phyloP scores from a whole-genome alignment of 192 early-diverging fungal genomes.

The Backusella morwellensis region DNA sequence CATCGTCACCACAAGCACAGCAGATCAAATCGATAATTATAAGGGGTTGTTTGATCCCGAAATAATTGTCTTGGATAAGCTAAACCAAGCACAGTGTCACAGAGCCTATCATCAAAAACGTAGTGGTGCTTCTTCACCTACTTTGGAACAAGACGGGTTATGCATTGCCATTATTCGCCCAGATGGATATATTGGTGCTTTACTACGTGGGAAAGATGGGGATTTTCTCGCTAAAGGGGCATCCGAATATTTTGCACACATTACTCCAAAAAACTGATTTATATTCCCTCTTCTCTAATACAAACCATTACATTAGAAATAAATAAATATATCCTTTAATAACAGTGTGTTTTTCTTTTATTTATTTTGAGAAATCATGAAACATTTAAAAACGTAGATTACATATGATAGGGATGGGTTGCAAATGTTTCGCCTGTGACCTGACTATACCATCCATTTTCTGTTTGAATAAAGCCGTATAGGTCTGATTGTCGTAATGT shows the following conservation, averaged over 20 bases:
- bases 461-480: no score
- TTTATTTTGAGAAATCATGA: no score
- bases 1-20: constrained; percentile 17
- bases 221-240: not conserved
- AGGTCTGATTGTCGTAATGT: no score
- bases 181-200: constrained; percentile 27
- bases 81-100: constrained; percentile 31
- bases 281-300: not conserved
- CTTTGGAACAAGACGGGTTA: not conserved
- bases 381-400: no score
- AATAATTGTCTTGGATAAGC: constrained; percentile 21
- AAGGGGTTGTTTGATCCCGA: not conserved
- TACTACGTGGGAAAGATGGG: not conserved
- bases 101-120: not conserved
- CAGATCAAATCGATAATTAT: not conserved
- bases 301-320: not conserved
- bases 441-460: no score
- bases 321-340: not conserved
- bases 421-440: no score
- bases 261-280: not conserved
- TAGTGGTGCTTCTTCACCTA: no score
- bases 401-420: no score
- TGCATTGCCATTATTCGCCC: constrained; percentile 20
- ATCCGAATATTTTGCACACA: not conserved
- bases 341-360: not conserved